phyloP scores from a whole-genome alignment of 1,139 yeast genomes.

The Blastobotrys capitulatus region DNA sequence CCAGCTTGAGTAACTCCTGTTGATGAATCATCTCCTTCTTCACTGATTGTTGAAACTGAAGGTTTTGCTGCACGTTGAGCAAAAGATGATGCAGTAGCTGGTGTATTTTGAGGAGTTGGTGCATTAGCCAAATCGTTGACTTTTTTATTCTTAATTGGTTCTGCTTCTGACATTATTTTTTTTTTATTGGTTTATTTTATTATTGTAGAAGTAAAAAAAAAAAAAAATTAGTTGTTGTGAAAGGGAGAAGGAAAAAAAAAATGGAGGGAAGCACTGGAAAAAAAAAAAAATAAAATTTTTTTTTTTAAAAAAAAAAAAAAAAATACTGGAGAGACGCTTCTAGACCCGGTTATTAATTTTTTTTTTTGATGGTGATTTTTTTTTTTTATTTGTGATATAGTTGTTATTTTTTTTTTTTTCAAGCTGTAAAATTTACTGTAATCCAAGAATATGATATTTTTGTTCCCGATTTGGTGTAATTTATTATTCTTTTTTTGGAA shows the following conservation, averaged over 20 bases:
- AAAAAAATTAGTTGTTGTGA: conserved; percentile 1
- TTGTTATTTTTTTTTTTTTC: no score
- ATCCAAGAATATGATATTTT: no score
- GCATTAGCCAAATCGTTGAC: conserved; percentile 82
- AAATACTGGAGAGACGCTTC: background rate
- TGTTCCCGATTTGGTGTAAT: no score
- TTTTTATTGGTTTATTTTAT: background rate
- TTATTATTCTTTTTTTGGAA: no score
- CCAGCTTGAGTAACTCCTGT: conserved; percentile 16
- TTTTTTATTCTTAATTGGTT: conserved; percentile 57
- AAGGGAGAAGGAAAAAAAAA: background rate
- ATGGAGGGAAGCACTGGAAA: background rate
- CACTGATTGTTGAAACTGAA: conserved; percentile 70
- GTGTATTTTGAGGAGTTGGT: conserved; percentile 99
- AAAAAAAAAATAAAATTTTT: background rate
- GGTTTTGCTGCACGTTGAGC: conserved; percentile 57
- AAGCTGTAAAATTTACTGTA: no score
- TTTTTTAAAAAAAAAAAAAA: background rate
- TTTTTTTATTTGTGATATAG: no score
- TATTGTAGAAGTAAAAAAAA: background rate
- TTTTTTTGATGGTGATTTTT: no score
- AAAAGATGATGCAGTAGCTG: conserved; percentile 79
- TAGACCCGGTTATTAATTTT: no score
- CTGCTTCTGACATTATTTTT: conserved; percentile 33
- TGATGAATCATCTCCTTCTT: conserved; percentile 40